Base-by-base conservation (phyloP, 2,329 filamentous ascomycete genomes). In the Botrytis sinoallii region DNA sequence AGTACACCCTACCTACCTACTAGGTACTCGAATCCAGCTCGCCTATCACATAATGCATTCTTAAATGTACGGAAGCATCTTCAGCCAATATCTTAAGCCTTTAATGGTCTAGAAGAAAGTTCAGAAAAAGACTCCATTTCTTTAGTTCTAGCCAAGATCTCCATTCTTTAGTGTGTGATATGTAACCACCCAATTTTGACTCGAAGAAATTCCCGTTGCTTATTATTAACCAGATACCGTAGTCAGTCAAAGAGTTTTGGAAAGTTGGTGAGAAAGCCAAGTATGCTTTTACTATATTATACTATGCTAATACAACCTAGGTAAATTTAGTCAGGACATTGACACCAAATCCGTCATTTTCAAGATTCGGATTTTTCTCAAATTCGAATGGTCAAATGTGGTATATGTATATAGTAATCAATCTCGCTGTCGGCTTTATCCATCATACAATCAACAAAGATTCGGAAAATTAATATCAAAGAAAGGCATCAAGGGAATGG, bases 31-130 rank as follows among this genome's bases (percentile, higher is more conserved):
- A 35, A 35, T 66, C 44, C 64, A 52, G 44, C 44, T 66, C 64
- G 64, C 64, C 64, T 66, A 66, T 66, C 60, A 25, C 42, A n/a
- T 20, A 4, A 66, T n/a, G 64, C 64, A 66, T 52, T 29, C 22
- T n/a, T 1, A n/a, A n/a, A 42, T 40, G 25, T 40, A 63, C 60
- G 38, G 60, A 38, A n/a, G 25, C 18, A 44, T 29, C 25, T 64
- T 64, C 40, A 64, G 61, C 61, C 61, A 64, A 64, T 52, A 52
- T 32, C 12, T 32, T 38, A 66, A 66, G 64, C 44, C 44, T n/a
- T n/a, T 25, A 20, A 67, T n/a, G 64, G 64, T 67, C 44, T 48
- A 67, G 64, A 52, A 52, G 64, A 52, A 22, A 67, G n/a, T 38
- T 32, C 22, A 8, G 8, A 8, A 57, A 57, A 57, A 18, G 52